These are phyloP conservation scores for Didymella sp. DNA, from an alignment of 2,329 filamentous ascomycete species.

Conservation along the genomic window DNA sequence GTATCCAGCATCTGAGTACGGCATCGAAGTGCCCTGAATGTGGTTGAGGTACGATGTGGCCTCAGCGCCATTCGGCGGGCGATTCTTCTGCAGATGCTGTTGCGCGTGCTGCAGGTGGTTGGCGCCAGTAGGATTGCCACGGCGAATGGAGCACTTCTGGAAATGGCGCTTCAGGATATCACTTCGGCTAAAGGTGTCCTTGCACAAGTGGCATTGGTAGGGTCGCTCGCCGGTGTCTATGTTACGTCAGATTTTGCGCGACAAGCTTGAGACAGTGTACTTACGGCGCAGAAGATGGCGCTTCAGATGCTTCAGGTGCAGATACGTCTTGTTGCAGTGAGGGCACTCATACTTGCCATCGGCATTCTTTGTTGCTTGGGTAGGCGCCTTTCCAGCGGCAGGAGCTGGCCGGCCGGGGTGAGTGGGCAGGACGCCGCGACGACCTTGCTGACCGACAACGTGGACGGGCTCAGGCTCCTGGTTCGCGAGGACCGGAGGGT, in stretches of 20 bases:
- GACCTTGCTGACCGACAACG: constrained; percentile 92
- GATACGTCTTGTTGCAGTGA: constrained; percentile 97
- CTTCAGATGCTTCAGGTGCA: constrained; percentile 97
- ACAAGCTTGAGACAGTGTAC: constrained; percentile 52
- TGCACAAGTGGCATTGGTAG: constrained; percentile 97
- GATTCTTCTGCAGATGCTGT: constrained; percentile 79
- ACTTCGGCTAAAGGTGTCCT: constrained; percentile 96
- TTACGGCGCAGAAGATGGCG: constrained; percentile 94
- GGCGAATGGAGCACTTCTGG: constrained; percentile 96
- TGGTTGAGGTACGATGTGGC: constrained; percentile 48
- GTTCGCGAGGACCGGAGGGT: constrained; percentile 48
- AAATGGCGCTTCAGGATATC: constrained; percentile 99
- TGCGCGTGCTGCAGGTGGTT: constrained; percentile 94
- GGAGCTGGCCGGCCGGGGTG: constrained; percentile 85
- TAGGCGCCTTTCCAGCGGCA: constrained; percentile 78
- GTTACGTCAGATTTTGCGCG: constrained; percentile 44
- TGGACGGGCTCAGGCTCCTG: constrained; percentile 73
- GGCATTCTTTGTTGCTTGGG: constrained; percentile 91
- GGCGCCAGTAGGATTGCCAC: constrained; percentile 93
- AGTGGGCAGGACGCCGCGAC: constrained; percentile 88
- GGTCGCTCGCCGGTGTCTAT: constrained; percentile 95
- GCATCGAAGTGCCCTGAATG: constrained; percentile 43
- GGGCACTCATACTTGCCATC: constrained; percentile 98
- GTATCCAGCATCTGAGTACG: constrained; percentile 44
- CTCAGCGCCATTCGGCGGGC: constrained; percentile 43